A percentile compares a stretch with the other conserved stretches of the same genome.
These are phyloP conservation scores for Esteya vermicola DNA, from an alignment of 2,329 filamentous ascomycete genomes.

Conservation along the genomic window DNA sequence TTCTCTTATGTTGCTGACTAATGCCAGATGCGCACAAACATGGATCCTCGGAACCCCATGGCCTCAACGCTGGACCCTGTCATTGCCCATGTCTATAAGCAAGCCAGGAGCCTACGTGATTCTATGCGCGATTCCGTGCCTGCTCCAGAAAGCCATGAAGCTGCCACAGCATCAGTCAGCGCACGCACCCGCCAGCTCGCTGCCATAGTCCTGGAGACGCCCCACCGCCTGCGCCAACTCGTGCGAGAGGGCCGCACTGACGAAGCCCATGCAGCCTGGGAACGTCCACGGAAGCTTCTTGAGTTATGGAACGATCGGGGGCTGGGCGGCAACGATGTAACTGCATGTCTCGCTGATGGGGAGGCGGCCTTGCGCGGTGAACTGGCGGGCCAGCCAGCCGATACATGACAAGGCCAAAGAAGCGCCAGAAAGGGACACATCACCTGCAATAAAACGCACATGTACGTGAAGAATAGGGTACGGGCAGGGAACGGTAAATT, in stretches of 20 bases:
- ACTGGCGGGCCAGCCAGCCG: background rate
- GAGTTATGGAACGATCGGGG: constrained; percentile 39
- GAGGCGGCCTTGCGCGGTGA: constrained; percentile 29
- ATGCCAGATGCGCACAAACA: constrained; percentile 56
- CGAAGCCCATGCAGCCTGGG: constrained; percentile 45
- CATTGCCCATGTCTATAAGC: constrained; percentile 58
- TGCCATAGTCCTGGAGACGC: constrained; percentile 45
- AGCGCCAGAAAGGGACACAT: background rate
- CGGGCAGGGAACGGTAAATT: too few species aligned
- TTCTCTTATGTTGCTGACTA: background rate
- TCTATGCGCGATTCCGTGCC: constrained; percentile 33
- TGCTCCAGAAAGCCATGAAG: constrained; percentile 25
- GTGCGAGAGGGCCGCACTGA: constrained; percentile 44
- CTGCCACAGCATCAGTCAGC: constrained; percentile 21
- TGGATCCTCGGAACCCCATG: constrained; percentile 65
- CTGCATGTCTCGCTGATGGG: constrained; percentile 37
- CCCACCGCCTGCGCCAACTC: constrained; percentile 42
- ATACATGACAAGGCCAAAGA: background rate
- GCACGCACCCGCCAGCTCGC: constrained; percentile 40
- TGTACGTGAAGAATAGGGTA: too few species aligned
- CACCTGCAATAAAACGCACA: background rate
- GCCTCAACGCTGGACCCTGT: constrained; percentile 59
- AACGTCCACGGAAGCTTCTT: constrained; percentile 35
- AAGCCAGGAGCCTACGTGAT: constrained; percentile 40
- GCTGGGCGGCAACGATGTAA: constrained; percentile 36